These are phyloP conservation scores for Candida ovalis DNA, from an alignment of 805 yeast species.

Conservation along the genomic window DNA sequence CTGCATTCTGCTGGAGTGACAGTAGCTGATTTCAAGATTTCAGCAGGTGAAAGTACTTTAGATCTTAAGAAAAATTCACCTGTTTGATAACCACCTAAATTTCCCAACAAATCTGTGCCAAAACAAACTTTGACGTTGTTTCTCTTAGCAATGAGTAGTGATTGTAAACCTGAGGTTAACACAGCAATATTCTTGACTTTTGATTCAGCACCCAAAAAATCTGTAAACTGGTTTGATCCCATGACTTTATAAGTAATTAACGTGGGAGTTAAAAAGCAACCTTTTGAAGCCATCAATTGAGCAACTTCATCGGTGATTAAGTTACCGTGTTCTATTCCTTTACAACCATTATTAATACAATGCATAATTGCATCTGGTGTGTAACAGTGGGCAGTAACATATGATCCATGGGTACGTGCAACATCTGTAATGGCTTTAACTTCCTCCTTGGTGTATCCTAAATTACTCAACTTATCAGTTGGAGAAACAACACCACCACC, in stretches of 20 bases:
- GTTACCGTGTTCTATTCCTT: conserved; percentile 31
- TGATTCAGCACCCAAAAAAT: conserved; percentile 18
- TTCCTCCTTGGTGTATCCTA: conserved; percentile 27
- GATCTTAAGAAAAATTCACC: conserved; percentile 26
- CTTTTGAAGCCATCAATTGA: conserved; percentile 22
- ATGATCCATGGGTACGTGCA: conserved; percentile 25
- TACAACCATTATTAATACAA: conserved; percentile 25
- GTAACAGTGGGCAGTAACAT: conserved; percentile 29
- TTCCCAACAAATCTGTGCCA: conserved; percentile 28
- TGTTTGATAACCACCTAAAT: conserved; percentile 25
- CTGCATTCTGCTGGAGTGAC: conserved; percentile 25
- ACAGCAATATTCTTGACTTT: conserved; percentile 20
- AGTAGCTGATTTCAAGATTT: conserved; percentile 26
- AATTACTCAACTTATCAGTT: conserved; percentile 23
- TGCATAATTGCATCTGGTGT: conserved; percentile 23
- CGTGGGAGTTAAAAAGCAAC: conserved; percentile 26
- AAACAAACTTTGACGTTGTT: conserved; percentile 24
- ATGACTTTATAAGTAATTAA: conserved; percentile 28
- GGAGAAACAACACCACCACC: conserved; percentile 32
- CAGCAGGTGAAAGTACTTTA: conserved; percentile 23
- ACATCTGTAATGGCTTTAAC: conserved; percentile 25
- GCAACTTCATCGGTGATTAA: conserved; percentile 26
- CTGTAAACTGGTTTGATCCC: conserved; percentile 25
- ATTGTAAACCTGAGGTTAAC: conserved; percentile 20
- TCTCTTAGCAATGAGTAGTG: conserved; percentile 20